A percentile compares a stretch with the other conserved stretches of the same genome.
Evolutionary conservation across 129 eudicot species (phyloP).

Genomic region (Chrysanthemum makinoi): DNA sequence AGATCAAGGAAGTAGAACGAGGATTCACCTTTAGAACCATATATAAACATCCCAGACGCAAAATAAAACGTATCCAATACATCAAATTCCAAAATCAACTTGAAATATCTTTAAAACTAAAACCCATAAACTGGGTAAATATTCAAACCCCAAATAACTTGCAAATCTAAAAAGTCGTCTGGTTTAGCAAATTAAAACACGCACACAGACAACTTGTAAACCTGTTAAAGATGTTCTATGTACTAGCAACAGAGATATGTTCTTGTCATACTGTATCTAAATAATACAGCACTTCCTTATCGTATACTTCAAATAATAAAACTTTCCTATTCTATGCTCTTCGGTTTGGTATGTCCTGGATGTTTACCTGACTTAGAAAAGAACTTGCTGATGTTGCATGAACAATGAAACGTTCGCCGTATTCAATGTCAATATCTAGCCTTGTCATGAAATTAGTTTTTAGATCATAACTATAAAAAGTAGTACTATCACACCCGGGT

Average conservation of each 20-base stretch:
- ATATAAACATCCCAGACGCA: too few relatives aligned
- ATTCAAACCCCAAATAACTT: neutral
- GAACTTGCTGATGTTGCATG: conserved; percentile 11
- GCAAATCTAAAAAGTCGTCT: neutral
- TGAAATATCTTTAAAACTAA: neutral
- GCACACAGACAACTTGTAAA: neutral
- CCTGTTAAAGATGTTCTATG: neutral
- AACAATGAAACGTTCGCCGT: conserved; percentile 24
- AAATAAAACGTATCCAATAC: too few relatives aligned
- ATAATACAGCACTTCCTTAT: too few relatives aligned
- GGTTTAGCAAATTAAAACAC: neutral
- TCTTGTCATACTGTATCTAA: neutral
- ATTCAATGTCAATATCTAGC: conserved; percentile 18
- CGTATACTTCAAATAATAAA: neutral
- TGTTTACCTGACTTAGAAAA: neutral
- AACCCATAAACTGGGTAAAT: neutral
- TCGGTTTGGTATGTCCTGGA: neutral
- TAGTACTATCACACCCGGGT: conserved; percentile 3
- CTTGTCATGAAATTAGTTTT: conserved; percentile 10
- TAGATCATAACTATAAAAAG: conserved; percentile 26
- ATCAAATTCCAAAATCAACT: neutral
- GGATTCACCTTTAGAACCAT: too few relatives aligned
- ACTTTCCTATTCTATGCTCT: neutral
- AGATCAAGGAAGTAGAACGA: too few relatives aligned
- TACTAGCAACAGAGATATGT: neutral